Base-by-base conservation (phyloP, 1,284 basidiomycete species). In the Xanthoconium separans region DNA sequence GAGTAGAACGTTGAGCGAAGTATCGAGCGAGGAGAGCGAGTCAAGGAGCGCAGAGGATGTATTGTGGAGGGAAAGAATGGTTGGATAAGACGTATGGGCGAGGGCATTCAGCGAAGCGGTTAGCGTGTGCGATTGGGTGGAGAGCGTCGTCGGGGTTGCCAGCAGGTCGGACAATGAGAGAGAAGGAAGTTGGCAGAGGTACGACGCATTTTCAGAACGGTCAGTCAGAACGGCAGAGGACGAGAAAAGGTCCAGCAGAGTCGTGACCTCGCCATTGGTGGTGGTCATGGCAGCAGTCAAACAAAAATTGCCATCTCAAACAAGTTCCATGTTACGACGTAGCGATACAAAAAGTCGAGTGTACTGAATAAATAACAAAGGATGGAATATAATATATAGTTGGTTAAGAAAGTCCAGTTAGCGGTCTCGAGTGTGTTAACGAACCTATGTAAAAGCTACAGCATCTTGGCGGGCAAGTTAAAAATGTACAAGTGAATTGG, bases 101-200 rank as follows among this genome's bases (percentile, higher is more conserved):
- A 96, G 80, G 42, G 89, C 89, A 4, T 89, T 93, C 59, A 96
- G 79, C 56, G 93, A 93, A 47, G 89, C 87, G 16, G 91, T 92
- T 54, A 95, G 80, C 57, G 91, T 88, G 42, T 91, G 85, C 0
- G 89, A 83, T 56, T 94, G 92, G 1, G 89, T 87, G 44, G 89
- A 83, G 40, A 95, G 84, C 29, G 79, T 70, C 2, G 82, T 75
- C 0, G 93, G 93, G 64, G 93, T 87, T 3, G 82, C 71, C 29
- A 85, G 72, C 20, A 96, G 78, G 27, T 84, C 80, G 37, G 78
- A 69, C 29, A 95, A 79, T 2, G 84, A 75, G 27, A 90, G 79
- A 9, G 81, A 78, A 2, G 85, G 82, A 36, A 94, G 75, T 44
- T 84, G 78, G n/a, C 75, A 67, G 22, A 90, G 76, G 65, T 91